A percentile compares a stretch with the other conserved stretches of the same genome.
phyloP scores from a whole-genome alignment of 192 early-diverging fungal genomes.

The Backusella luteola region DNA sequence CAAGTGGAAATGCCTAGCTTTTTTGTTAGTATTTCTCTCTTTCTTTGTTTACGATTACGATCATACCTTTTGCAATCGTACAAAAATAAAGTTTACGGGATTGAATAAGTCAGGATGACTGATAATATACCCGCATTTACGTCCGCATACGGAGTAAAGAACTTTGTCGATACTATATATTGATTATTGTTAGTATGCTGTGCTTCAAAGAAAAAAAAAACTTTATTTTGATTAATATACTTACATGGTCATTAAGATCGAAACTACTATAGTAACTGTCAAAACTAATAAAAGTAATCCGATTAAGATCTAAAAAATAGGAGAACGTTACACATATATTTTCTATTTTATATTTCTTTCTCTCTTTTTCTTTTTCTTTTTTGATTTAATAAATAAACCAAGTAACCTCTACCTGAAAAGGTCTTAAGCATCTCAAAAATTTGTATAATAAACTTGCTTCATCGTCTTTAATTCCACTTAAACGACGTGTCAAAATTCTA shows the following conservation, averaged over 20 bases:
- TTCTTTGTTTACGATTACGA: not conserved
- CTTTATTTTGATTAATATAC: conserved; percentile 4
- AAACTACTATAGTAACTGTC: conserved; percentile 24
- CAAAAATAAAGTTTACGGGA: conserved; percentile 52
- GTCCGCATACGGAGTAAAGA: conserved; percentile 46
- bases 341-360: not conserved
- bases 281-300: conserved; percentile 21
- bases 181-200: not conserved
- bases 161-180: conserved; percentile 45
- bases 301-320: conserved; percentile 19
- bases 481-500: conserved; percentile 32
- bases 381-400: not conserved
- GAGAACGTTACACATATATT: not conserved
- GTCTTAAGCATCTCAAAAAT: conserved; percentile 11
- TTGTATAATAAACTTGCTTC: conserved; percentile 8
- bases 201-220: not conserved
- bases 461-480: conserved; percentile 25
- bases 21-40: not conserved
- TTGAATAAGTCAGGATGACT: conserved; percentile 46
- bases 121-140: conserved; percentile 52
- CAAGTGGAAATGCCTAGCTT: conserved; percentile 48
- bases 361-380: not conserved
- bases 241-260: conserved; percentile 36
- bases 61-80: conserved; percentile 42
- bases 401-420: conserved; percentile 26